phyloP scores from a whole-genome alignment of 345 rosid genomes.

The Jatropha curcas region DNA sequence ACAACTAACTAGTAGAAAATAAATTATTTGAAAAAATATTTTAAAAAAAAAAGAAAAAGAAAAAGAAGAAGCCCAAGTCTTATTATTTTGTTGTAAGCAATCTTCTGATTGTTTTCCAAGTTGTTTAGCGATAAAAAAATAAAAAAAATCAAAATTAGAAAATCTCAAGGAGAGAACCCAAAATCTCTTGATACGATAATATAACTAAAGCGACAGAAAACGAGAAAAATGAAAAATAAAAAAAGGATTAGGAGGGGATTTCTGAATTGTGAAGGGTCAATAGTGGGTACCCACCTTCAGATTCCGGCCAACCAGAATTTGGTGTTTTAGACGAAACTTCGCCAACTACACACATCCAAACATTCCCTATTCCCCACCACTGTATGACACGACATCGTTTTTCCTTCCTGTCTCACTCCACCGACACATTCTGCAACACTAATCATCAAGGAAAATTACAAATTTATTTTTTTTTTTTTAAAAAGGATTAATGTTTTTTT shows the following conservation, averaged over 20 bases:
- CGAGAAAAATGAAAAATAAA: not conserved
- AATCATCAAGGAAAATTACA: too few species aligned
- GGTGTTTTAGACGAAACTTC: too few species aligned
- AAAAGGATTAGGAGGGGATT: not conserved
- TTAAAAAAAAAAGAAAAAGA: too few species aligned
- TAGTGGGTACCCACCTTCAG: slow-evolving; percentile 16
- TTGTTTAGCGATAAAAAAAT: not conserved
- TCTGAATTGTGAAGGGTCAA: not conserved
- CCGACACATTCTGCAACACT: too few species aligned
- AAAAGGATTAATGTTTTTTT: too few species aligned
- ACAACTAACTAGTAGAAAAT: too few species aligned
- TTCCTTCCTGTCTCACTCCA: too few species aligned
- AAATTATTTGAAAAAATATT: too few species aligned
- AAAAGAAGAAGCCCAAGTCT: too few species aligned
- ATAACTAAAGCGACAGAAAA: not conserved
- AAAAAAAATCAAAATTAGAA: not conserved
- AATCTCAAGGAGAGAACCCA: not conserved
- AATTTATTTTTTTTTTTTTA: too few species aligned
- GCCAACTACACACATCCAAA: not conserved
- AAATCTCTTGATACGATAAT: fast-evolving
- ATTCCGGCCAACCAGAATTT: slow-evolving; percentile 28
- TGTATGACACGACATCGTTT: slow-evolving; percentile 2
- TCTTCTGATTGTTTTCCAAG: too few species aligned
- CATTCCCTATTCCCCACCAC: not conserved
- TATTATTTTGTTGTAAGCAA: too few species aligned